A percentile compares a stretch with the other conserved stretches of the same genome.
These are phyloP conservation scores for Paramarasmius palmivorus DNA, from an alignment of 1,284 basidiomycete genomes.

Conservation along the genomic window DNA sequence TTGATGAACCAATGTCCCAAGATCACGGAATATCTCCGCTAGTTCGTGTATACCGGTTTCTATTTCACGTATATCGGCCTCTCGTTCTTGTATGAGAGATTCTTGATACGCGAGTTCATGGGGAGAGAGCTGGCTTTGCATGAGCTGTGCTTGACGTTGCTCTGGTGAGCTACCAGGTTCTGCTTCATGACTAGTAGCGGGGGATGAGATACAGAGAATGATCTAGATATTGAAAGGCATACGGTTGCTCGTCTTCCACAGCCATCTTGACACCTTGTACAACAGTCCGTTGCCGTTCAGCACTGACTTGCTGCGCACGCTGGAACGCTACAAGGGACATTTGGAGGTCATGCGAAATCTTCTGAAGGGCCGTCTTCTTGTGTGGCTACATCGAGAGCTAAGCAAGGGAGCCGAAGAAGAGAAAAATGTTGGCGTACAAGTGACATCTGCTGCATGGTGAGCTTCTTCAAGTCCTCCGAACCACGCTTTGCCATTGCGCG, in stretches of 20 bases:
- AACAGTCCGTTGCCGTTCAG: conserved; percentile 82
- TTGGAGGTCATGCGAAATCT: conserved; percentile 93
- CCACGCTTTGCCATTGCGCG: conserved; percentile 93
- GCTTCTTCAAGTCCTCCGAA: conserved; percentile 88
- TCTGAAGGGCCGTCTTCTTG: conserved; percentile 79
- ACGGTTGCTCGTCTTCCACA: conserved; percentile 63
- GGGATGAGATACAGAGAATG: conserved; percentile 9
- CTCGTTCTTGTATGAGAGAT: conserved; percentile 92
- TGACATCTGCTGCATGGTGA: conserved; percentile 67
- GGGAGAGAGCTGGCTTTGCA: conserved; percentile 77
- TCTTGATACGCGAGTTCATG: conserved; percentile 97
- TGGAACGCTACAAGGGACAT: conserved; percentile 90
- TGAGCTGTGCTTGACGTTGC: conserved; percentile 70
- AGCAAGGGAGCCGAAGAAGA: neutral
- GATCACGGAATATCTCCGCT: conserved; percentile 95
- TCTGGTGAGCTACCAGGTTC: conserved; percentile 41
- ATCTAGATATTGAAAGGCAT: conserved; percentile 5
- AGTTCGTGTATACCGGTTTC: conserved; percentile 97
- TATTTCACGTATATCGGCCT: conserved; percentile 94
- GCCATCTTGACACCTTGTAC: conserved; percentile 81
- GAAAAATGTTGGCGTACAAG: conserved; percentile 46
- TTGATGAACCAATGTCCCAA: conserved; percentile 93
- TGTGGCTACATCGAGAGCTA: conserved; percentile 51
- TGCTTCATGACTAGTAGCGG: conserved; percentile 26
- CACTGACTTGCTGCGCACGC: conserved; percentile 86